A percentile compares a stretch with the other conserved stretches of the same genome.
phyloP scores from a whole-genome alignment of 495 filamentous ascomycete species.

The Neurospora africana region DNA sequence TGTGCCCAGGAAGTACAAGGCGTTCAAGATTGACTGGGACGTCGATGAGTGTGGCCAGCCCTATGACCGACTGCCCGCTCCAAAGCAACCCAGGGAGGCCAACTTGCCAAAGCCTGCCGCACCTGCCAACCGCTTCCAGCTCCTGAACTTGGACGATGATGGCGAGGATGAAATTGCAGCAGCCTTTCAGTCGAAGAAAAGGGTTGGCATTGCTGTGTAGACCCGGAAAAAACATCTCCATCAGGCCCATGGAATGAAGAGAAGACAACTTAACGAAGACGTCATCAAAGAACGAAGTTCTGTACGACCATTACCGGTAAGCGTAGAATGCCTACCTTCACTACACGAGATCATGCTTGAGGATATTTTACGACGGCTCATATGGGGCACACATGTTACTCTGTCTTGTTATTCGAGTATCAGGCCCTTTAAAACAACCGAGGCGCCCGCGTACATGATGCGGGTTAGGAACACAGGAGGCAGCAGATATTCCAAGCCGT shows the following conservation, averaged over 20 bases:
- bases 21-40: constrained; percentile 60
- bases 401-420: not conserved
- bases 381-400: not conserved
- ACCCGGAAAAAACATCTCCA: not conserved
- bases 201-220: constrained; percentile 18
- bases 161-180: constrained; percentile 21
- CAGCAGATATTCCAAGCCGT: not conserved
- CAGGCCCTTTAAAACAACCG: not conserved
- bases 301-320: not conserved
- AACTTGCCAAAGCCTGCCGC: constrained; percentile 19
- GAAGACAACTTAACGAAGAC: not conserved
- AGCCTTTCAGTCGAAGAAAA: constrained; percentile 16
- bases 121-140: constrained; percentile 51
- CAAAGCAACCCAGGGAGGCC: constrained; percentile 22
- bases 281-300: not conserved
- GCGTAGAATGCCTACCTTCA: not conserved
- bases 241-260: not conserved
- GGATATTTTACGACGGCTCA: not conserved
- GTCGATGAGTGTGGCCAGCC: constrained; percentile 65
- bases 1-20: constrained; percentile 50
- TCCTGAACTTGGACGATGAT: constrained; percentile 42
- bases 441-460: not conserved
- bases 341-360: not conserved
- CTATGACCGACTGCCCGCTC: constrained; percentile 20
- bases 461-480: not conserved